Evolutionary conservation across 495 filamentous ascomycete species (phyloP), one percentile per base, ranked within the genome.

Genomic region (Penicillium coffeae): DNA sequence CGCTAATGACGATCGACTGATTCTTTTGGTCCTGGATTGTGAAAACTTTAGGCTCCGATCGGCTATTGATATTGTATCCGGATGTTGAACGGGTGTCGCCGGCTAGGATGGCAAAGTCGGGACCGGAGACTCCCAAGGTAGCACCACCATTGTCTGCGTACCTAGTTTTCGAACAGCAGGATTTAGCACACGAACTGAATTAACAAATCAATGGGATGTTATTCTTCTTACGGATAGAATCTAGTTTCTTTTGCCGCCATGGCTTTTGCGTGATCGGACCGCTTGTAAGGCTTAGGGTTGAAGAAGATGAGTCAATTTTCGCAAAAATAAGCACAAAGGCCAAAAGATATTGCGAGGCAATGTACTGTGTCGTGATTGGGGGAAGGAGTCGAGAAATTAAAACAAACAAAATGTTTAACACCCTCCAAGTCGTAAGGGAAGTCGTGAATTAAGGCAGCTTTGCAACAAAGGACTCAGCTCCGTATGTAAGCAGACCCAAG

Each of bases 61-160:
- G 87, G 21, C 90, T 88, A 76, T 97, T 95, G 81, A 98, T 98
- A 78, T 87, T 97, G 82, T 97, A 98, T 64, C 93, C 93, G 34
- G 85, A 83, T 36, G 92, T 95, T 47, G 87, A 86, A 55, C 93
- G 88, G 48, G 93, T 98, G 72, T 98, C 93, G 68, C 93, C 93
- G 37, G 93, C 93, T 63, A 98, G 79, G 69, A 98, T 91, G 45
- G 90, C 78, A 76, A 97, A 98, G 73, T 93, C 86, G 63, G 84
- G 82, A 57, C 93, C 93, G 27, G 87, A 83, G 68, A 98, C 96
- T 60, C 93, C 93, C 48, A 98, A 82, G 21, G 93, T 96, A 41
- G 89, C 94, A 56, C 93, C 93, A 52, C 93, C 93, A 62, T 98
- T 98, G 73, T 98, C 93, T 55, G 93, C 90, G 63, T 98, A 98